Conservation (phyloP, 371 early-diverging fungal genomes). For the Fennellomyces sp. region DNA sequence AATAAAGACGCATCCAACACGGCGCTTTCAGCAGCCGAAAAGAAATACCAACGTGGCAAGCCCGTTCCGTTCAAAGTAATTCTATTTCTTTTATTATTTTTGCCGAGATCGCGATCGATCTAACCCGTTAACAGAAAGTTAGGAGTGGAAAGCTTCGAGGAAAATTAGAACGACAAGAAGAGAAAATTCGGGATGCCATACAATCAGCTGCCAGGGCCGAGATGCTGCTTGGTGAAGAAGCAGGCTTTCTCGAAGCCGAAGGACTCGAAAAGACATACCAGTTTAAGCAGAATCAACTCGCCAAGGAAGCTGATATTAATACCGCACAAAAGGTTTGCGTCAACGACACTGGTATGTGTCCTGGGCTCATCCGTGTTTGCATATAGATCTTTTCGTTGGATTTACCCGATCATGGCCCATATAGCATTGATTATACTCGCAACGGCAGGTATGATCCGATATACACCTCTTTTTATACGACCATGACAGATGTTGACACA, state of each 20-base stretch:
- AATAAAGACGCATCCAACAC: not conserved
- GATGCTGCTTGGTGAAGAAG: constrained; percentile 75
- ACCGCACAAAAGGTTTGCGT: constrained; percentile 74
- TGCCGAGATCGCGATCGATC: not conserved
- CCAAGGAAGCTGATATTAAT: constrained; percentile 76
- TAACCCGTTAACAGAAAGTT: constrained; percentile 45
- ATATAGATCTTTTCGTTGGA: constrained; percentile 78
- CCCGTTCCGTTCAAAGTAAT: constrained; percentile 15
- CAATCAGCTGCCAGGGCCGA: constrained; percentile 79
- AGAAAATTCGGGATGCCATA: constrained; percentile 70
- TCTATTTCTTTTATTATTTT: not conserved
- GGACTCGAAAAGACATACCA: constrained; percentile 90
- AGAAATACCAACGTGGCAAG: constrained; percentile 16
- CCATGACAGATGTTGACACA: not conserved
- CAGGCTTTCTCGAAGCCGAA: constrained; percentile 85
- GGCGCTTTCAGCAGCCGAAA: not conserved
- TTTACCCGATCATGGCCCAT: constrained; percentile 89
- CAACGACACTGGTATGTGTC: not conserved
- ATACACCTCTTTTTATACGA: not conserved
- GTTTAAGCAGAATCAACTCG: constrained; percentile 80
- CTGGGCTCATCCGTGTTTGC: not conserved
- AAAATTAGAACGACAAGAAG: constrained; percentile 61
- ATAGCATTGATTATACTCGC: constrained; percentile 85
- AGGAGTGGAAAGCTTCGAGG: constrained; percentile 70
- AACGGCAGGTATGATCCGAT: constrained; percentile 78